phyloP scores from a whole-genome alignment of 1,284 basidiomycete genomes.

The Omphalotus olearius region DNA sequence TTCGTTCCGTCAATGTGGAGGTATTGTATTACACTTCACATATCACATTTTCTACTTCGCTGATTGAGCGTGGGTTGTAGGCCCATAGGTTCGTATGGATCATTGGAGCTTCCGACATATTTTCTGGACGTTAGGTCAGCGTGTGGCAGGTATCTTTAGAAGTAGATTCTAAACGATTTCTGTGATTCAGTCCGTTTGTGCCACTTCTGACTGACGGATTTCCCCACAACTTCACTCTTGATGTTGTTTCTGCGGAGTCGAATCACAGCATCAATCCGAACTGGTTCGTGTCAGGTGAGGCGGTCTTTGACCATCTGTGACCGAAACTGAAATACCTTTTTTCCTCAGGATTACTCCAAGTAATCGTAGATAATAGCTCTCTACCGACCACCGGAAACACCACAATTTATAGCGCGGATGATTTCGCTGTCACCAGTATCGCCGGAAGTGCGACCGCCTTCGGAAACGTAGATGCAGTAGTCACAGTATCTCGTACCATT shows the following conservation, averaged over 20 bases:
- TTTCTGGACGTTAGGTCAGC: slow-evolving; percentile 52
- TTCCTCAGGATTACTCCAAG: slow-evolving; percentile 40
- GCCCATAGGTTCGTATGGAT: slow-evolving; percentile 76
- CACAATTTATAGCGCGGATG: slow-evolving; percentile 48
- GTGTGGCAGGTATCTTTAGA: no score
- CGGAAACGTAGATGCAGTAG: slow-evolving; percentile 41
- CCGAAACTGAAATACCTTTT: background rate
- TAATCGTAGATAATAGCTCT: slow-evolving; percentile 59
- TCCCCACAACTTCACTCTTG: slow-evolving; percentile 64
- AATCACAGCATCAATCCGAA: slow-evolving; percentile 65
- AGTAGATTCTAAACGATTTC: no score
- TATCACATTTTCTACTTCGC: no score
- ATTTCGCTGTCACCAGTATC: slow-evolving; percentile 49
- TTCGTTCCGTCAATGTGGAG: slow-evolving; percentile 72
- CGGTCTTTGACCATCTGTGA: background rate
- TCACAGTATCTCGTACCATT: slow-evolving; percentile 38
- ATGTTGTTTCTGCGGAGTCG: slow-evolving; percentile 68
- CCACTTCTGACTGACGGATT: slow-evolving; percentile 66
- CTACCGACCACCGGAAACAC: slow-evolving; percentile 66
- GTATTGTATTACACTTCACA: slow-evolving; percentile 31
- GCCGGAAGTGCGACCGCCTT: slow-evolving; percentile 42
- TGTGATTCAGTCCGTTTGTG: slow-evolving; percentile 58
- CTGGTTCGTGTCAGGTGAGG: slow-evolving; percentile 72
- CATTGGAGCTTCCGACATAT: slow-evolving; percentile 76
- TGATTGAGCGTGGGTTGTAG: slow-evolving; percentile 27